Evolutionary conservation across 2,329 filamentous ascomycete species (phyloP), one percentile per base, ranked within the genome.

Genomic region (Furcasterigmium furcatum): DNA sequence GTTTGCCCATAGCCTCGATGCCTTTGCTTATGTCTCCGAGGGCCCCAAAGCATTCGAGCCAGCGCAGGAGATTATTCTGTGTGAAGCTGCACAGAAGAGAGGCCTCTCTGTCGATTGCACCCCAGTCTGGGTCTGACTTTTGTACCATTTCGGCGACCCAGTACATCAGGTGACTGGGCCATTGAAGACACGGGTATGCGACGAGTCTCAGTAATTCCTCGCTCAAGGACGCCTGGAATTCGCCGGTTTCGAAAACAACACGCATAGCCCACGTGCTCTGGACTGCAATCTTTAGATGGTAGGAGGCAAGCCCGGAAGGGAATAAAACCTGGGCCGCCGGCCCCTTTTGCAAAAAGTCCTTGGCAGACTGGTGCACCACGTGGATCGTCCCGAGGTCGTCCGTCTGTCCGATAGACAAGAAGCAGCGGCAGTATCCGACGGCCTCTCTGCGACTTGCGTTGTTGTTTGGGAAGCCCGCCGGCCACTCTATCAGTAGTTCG

Each of bases 351-450:
- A 73, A 41, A 52, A 57, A 70, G 27, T 74, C 69, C 45, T 71
- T 70, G 4, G 66, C 70, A 12, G 68, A 72, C 48, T 71, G 63
- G 47, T 74, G 68, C 1, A 73, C 56, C 43, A 72, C 62, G 34
- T 59, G 66, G 16, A 73, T 48, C 0, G 27, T 9, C 16, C 21
- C 18, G 16, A 9, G 8, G 9, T 38, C 16, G 18, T 12, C 27
- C 10, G n/a, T n/a, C n/a, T n/a, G n/a, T n/a, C 27, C 27, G n/a
- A 30, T 30, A 3, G 27, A 4, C 27, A 30, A 10, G n/a, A 30
- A 30, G n/a, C 10, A 48, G 10, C 32, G 24, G 1, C 43, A 45
- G 3, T 14, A 20, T 1, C 25, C 13, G 4, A 47, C 30, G 3
- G 38, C 27, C 27, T 30, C 27, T 30, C n/a, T 10, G 27, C 27